Evolutionary conservation across 148 eudicot species (phyloP).

Genomic region (Limonium bicolor): DNA sequence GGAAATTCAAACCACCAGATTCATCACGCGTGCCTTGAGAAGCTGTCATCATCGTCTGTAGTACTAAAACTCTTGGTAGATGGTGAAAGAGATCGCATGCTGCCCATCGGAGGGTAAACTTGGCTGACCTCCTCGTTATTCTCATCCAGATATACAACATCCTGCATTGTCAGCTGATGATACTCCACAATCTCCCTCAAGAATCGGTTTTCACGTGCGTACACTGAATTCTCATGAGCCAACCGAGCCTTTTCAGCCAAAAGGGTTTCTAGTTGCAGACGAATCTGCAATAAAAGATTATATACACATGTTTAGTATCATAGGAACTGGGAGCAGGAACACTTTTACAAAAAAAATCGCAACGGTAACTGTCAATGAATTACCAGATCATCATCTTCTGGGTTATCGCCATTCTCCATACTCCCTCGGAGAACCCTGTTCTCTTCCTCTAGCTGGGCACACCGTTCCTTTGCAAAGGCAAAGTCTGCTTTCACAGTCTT

Average conservation of each 20-base stretch:
- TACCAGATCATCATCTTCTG: conserved; percentile 83
- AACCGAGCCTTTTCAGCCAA: conserved; percentile 77
- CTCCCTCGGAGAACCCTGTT: conserved; percentile 54
- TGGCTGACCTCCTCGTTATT: conserved; percentile 66
- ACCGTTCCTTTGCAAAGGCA: conserved; percentile 85
- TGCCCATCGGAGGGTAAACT: conserved; percentile 57
- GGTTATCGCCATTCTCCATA: conserved; percentile 51
- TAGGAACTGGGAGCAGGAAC: too few relatives aligned
- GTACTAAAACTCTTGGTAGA: too few relatives aligned
- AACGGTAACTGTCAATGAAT: not conserved
- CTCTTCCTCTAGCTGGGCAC: conserved; percentile 85
- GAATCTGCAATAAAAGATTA: conserved; percentile 36
- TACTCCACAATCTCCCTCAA: conserved; percentile 78
- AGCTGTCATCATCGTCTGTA: too few relatives aligned
- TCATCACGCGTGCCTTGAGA: too few relatives aligned
- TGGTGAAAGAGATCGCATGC: too few relatives aligned
- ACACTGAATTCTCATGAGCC: conserved; percentile 73
- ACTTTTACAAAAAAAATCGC: not conserved
- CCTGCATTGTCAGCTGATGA: conserved; percentile 90
- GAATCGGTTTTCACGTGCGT: conserved; percentile 72
- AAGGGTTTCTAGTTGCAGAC: conserved; percentile 81
- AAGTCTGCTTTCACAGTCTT: conserved; percentile 84
- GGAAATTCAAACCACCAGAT: too few relatives aligned
- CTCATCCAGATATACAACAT: conserved; percentile 70
- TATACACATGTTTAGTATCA: not conserved